Evolutionary conservation across 306 rosid genomes (phyloP).

Genomic region (Rosa chinensis): DNA sequence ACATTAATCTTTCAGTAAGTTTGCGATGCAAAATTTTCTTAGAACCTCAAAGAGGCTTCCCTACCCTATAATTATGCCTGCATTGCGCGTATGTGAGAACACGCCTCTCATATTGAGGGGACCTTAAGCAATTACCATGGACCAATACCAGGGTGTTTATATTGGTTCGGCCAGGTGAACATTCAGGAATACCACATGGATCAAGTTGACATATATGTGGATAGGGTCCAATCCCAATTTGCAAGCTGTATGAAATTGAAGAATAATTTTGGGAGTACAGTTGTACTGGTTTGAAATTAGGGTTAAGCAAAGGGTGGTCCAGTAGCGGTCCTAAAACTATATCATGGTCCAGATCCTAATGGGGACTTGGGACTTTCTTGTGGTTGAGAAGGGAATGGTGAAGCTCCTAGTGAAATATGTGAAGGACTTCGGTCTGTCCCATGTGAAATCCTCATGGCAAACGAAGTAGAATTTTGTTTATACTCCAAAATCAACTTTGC

Average conservation of each 20-base stretch:
- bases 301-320: constrained; percentile 51
- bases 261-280: constrained; percentile 20
- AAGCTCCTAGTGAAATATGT: constrained; percentile 20
- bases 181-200: constrained; percentile 27
- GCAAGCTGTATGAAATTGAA: constrained; percentile 24
- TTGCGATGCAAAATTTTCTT: not conserved
- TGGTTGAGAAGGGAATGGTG: constrained; percentile 25
- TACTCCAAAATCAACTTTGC: constrained; percentile 1
- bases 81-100: not conserved
- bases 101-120: constrained; percentile 7
- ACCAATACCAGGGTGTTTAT: constrained; percentile 5
- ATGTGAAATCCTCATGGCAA: constrained; percentile 59
- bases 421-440: constrained; percentile 36
- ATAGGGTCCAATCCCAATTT: not conserved
- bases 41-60: not conserved
- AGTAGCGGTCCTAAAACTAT: constrained; percentile 4
- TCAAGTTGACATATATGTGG: not conserved
- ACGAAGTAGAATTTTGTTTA: not conserved
- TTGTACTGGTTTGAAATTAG: constrained; percentile 27
- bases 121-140: constrained; percentile 20
- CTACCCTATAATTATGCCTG: not conserved
- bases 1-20: not conserved
- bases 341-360: constrained; percentile 44
- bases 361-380: constrained; percentile 12
- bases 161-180: constrained; percentile 25